A percentile compares a stretch with the other conserved stretches of the same genome.
phyloP scores from a whole-genome alignment of 805 yeast genomes.

The Candida fluviatilis region DNA sequence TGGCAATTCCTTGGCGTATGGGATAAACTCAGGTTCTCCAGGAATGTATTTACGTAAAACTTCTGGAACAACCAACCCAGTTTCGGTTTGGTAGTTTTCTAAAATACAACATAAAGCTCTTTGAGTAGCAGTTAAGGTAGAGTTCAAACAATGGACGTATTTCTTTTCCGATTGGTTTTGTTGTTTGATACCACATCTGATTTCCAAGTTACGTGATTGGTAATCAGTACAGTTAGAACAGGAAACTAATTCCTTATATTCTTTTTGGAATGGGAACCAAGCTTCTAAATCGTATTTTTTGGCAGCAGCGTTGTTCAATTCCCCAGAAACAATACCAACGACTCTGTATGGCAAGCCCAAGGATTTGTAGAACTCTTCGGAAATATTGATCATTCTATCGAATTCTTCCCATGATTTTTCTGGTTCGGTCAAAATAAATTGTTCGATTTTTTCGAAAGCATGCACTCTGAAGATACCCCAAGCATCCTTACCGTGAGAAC shows the following conservation, averaged over 20 bases:
- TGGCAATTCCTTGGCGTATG: conserved; percentile 85
- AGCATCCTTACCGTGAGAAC: conserved; percentile 98
- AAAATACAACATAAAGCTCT: conserved; percentile 96
- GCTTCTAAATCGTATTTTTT: conserved; percentile 98
- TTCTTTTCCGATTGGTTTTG: conserved; percentile 93
- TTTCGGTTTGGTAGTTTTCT: conserved; percentile 97
- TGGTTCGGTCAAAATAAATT: conserved; percentile 93
- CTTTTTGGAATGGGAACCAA: conserved; percentile 99
- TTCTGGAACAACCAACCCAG: conserved; percentile 90
- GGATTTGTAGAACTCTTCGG: conserved; percentile 91
- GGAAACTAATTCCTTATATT: conserved; percentile 95
- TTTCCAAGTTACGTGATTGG: conserved; percentile 97
- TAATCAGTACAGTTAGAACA: conserved; percentile 99
- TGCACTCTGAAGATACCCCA: conserved; percentile 99
- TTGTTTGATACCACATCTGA: conserved; percentile 97
- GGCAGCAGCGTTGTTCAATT: conserved; percentile 98
- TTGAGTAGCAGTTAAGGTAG: conserved; percentile 96
- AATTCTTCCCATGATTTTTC: conserved; percentile 98
- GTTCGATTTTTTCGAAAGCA: conserved; percentile 97
- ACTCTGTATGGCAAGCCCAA: conserved; percentile 94
- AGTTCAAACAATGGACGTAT: conserved; percentile 97
- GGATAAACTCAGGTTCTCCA: conserved; percentile 96
- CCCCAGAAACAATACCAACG: conserved; percentile 97
- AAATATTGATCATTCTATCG: conserved; percentile 85
- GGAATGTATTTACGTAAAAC: conserved; percentile 95